Evolutionary conservation across 192 early-diverging fungal species (phyloP).

Genomic region (Coemansia sp.): DNA sequence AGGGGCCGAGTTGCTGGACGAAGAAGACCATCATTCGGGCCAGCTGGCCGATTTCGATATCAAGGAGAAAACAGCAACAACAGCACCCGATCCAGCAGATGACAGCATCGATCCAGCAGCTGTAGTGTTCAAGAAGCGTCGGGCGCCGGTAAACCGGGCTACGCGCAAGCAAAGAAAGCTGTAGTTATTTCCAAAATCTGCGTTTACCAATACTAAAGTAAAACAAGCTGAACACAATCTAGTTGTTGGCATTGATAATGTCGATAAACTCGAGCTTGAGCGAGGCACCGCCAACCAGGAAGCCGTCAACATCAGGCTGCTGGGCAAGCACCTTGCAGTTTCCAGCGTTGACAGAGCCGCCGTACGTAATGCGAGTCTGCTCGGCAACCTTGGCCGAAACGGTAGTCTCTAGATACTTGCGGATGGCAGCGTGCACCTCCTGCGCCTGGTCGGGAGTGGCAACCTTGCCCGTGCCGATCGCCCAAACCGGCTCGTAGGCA

Average conservation of each 20-base stretch:
- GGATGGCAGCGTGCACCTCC: constrained; percentile 89
- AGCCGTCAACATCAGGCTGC: constrained; percentile 95
- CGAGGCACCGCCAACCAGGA: constrained; percentile 98
- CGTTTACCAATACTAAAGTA: not conserved
- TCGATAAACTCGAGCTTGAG: constrained; percentile 87
- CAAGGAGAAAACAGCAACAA: constrained; percentile 30
- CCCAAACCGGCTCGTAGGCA: constrained; percentile 99
- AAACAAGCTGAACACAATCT: not conserved
- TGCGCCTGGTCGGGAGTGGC: constrained; percentile 94
- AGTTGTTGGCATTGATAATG: constrained; percentile 59
- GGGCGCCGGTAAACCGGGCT: constrained; percentile 23
- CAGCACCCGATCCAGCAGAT: not conserved
- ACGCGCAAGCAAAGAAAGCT: constrained; percentile 35
- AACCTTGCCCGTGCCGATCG: constrained; percentile 98
- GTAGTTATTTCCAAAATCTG: constrained; percentile 2
- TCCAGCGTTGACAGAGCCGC: constrained; percentile 89
- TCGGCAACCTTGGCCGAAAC: constrained; percentile 85
- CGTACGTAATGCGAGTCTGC: constrained; percentile 91
- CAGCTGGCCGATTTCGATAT: constrained; percentile 27
- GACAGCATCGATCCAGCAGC: not conserved
- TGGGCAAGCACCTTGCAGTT: constrained; percentile 79
- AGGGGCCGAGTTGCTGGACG: constrained; percentile 35
- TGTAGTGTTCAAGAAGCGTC: constrained; percentile 44
- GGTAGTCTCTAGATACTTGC: constrained; percentile 80
- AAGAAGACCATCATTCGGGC: constrained; percentile 19